These are phyloP conservation scores for Colletotrichum phormii DNA, from an alignment of 2,329 filamentous ascomycete genomes.

Conservation along the genomic window DNA sequence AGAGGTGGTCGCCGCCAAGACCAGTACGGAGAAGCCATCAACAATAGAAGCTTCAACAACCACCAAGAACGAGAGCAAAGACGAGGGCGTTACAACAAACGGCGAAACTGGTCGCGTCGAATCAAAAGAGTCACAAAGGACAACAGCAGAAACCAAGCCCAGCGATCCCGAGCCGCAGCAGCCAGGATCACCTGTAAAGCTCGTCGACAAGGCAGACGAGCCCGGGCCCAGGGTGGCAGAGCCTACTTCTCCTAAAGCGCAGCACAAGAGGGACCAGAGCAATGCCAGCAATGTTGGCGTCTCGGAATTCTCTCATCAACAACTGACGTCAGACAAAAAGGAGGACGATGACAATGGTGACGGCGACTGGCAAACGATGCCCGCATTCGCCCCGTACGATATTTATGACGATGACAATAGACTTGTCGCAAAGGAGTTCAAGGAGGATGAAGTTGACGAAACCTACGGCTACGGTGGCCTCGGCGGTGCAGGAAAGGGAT, in stretches of 20 bases:
- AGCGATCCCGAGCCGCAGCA: background rate
- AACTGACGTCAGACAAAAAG: slow-evolving; percentile 69
- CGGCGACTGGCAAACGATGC: slow-evolving; percentile 93
- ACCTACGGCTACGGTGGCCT: slow-evolving; percentile 78
- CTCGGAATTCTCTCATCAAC: slow-evolving; percentile 94
- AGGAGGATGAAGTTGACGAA: slow-evolving; percentile 77
- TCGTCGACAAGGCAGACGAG: slow-evolving; percentile 32
- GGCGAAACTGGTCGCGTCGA: background rate
- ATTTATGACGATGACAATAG: slow-evolving; percentile 95
- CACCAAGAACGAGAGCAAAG: background rate
- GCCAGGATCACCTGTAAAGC: slow-evolving; percentile 18
- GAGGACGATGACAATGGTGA: slow-evolving; percentile 68
- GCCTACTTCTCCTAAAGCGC: background rate
- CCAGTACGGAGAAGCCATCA: background rate
- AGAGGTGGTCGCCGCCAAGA: background rate
- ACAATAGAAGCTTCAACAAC: background rate
- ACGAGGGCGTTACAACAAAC: background rate
- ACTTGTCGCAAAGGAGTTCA: slow-evolving; percentile 84
- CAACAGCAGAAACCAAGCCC: background rate
- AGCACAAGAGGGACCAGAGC: slow-evolving; percentile 48
- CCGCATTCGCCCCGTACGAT: slow-evolving; percentile 90
- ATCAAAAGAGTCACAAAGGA: background rate
- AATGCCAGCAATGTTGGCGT: slow-evolving; percentile 51
- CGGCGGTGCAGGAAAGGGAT: slow-evolving; percentile 92
- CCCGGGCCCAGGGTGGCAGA: slow-evolving; percentile 27